A percentile compares a stretch with the other conserved stretches of the same genome.
Conservation (phyloP, 306 rosid genomes). For the Cicer yamashitae region DNA sequence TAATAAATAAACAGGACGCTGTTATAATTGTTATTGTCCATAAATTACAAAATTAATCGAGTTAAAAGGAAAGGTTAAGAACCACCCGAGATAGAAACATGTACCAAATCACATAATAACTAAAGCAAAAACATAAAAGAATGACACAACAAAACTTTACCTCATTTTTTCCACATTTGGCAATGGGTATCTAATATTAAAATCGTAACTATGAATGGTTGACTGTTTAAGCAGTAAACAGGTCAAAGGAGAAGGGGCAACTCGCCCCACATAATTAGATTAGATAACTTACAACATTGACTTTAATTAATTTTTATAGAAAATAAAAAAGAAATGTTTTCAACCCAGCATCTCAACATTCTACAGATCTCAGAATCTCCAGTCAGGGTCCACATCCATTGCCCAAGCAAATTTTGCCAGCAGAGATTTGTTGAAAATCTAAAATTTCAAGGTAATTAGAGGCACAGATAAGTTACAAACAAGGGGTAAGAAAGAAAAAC, state of each 20-base stretch:
- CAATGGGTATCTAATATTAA: constrained; percentile 43
- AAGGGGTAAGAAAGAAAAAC: not conserved
- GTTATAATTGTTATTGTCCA: not conserved
- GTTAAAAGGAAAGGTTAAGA: not conserved
- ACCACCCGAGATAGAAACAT: not conserved
- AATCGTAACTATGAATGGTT: constrained; percentile 47
- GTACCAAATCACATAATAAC: constrained; percentile 10
- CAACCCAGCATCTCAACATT: constrained; percentile 27
- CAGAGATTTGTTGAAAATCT: constrained; percentile 93
- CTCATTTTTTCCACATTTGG: constrained; percentile 55
- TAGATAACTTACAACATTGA: constrained; percentile 70
- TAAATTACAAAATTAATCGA: not conserved
- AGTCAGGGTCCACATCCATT: constrained; percentile 94
- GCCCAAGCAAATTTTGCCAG: constrained; percentile 93
- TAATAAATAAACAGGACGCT: no score
- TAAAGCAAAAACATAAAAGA: not conserved
- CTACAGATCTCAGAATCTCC: constrained; percentile 77
- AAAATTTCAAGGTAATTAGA: constrained; percentile 44
- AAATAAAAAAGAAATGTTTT: constrained; percentile 41
- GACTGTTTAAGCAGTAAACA: constrained; percentile 33
- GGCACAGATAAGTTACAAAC: constrained; percentile 10
- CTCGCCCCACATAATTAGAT: constrained; percentile 79
- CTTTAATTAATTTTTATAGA: constrained; percentile 53
- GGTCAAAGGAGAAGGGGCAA: constrained; percentile 48
- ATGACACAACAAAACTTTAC: constrained; percentile 23